Conservation (phyloP, 1,139 yeast genomes). For the Candida anutae region DNA sequence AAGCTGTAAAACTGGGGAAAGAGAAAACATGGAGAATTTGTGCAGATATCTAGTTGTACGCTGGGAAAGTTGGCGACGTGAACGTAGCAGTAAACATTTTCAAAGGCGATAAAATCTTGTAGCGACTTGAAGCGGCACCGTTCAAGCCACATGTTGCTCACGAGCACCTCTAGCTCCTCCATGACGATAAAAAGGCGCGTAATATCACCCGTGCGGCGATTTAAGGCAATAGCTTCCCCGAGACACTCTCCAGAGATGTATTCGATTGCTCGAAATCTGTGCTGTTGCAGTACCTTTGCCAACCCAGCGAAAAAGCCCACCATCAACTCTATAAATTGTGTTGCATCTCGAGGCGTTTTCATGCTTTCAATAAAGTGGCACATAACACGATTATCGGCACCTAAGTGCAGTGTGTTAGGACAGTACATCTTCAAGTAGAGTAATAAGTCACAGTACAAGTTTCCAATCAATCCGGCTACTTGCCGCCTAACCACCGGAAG, state of each 20-base stretch:
- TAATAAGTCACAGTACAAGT: not conserved
- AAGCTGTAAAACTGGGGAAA: conserved; percentile 19
- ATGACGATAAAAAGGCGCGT: not conserved
- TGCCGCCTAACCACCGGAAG: not conserved
- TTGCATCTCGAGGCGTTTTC: not conserved
- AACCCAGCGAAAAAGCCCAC: not conserved
- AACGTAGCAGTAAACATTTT: conserved; percentile 9
- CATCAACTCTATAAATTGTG: not conserved
- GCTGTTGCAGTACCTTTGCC: not conserved
- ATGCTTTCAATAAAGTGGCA: not conserved
- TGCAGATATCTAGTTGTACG: conserved; percentile 4
- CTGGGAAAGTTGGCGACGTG: conserved; percentile 1
- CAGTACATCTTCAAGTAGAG: not conserved
- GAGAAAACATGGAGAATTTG: conserved; percentile 18
- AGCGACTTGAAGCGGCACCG: conserved; percentile 10
- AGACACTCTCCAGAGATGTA: not conserved
- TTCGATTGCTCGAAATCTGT: too few relatives aligned
- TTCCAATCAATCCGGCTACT: not conserved
- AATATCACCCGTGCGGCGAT: too few relatives aligned
- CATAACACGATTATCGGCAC: not conserved
- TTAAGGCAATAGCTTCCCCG: not conserved
- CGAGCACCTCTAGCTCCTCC: conserved; percentile 8
- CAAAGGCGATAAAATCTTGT: conserved; percentile 13
- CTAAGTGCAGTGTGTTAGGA: not conserved
- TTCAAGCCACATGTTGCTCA: conserved; percentile 13